Conservation (phyloP, 805 yeast species). For the Cyberlindnera mississippiensis region DNA sequence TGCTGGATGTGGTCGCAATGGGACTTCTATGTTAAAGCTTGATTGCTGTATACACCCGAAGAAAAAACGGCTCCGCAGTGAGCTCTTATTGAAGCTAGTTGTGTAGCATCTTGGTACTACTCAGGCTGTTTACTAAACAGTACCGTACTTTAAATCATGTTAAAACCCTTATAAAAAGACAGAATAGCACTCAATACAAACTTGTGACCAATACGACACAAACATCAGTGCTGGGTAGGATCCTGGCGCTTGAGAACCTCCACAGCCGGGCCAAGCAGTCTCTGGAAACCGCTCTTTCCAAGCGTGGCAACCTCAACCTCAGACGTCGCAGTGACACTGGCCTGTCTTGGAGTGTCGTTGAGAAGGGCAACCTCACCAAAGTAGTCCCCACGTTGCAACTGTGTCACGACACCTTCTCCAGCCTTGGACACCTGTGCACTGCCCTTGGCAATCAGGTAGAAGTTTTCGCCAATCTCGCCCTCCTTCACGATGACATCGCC, state of each 20-base stretch:
- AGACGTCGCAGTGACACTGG: conserved; percentile 77
- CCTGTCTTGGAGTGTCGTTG: conserved; percentile 90
- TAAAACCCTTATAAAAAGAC: not conserved
- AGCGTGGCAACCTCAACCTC: conserved; percentile 85
- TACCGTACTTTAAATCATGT: not conserved
- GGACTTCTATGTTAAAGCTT: conserved; percentile 44
- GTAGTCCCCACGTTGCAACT: conserved; percentile 77
- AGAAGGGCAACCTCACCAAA: conserved; percentile 95
- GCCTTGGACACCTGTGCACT: conserved; percentile 66
- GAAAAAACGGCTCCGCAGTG: too few species aligned
- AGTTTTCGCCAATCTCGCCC: conserved; percentile 81
- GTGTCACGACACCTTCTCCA: conserved; percentile 56
- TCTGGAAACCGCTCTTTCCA: conserved; percentile 88
- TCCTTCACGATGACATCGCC: conserved; percentile 77
- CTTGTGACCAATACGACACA: not conserved
- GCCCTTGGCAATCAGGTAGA: conserved; percentile 77
- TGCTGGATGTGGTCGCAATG: conserved; percentile 78
- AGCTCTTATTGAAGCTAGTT: too few species aligned
- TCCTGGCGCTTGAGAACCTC: conserved; percentile 83
- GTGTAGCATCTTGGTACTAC: too few species aligned
- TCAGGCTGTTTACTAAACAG: too few species aligned
- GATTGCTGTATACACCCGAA: not conserved
- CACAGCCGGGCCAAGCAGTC: conserved; percentile 91
- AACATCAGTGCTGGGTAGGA: conserved; percentile 48
- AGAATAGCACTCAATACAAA: too few species aligned